Conservation (phyloP, 257 asterid species). For the Thymus quinquecostatus region DNA sequence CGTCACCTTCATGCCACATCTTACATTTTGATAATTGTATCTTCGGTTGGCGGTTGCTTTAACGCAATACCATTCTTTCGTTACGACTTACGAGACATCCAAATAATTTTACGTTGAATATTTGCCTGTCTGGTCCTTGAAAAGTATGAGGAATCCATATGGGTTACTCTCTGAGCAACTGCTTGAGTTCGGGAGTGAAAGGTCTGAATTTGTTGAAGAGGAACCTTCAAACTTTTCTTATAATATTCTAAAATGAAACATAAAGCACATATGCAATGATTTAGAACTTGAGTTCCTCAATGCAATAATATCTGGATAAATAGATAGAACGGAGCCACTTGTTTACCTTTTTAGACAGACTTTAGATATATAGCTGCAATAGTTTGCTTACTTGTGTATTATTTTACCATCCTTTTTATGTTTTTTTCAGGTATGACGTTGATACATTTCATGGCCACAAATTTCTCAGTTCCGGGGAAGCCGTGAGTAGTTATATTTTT, state of each 20-base stretch:
- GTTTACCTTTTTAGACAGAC: constrained; percentile 4
- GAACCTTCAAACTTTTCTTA: constrained; percentile 5
- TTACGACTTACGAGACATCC: neutral
- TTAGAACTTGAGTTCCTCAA: constrained; percentile 13
- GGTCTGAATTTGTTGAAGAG: constrained; percentile 17
- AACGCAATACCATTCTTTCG: too few relatives aligned
- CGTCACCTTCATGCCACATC: constrained; percentile 18
- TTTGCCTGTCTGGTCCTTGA: neutral
- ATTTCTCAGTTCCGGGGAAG: constrained; percentile 61
- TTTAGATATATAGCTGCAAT: neutral
- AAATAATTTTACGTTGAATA: constrained; percentile 1
- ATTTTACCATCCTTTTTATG: constrained; percentile 5
- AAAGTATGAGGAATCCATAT: neutral
- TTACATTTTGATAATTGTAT: neutral
- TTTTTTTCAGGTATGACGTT: constrained; percentile 83
- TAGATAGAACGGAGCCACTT: constrained; percentile 14
- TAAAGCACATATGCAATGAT: neutral
- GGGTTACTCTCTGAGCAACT: neutral
- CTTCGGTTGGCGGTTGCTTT: too few relatives aligned
- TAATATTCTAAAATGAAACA: neutral
- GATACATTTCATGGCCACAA: constrained; percentile 71
- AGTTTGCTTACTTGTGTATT: neutral
- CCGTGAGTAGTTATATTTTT: constrained; percentile 60
- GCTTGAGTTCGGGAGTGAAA: constrained; percentile 14
- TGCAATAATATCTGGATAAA: neutral